Base-by-base conservation (phyloP, 129 eudicot genomes). In the Centaurea solstitialis region DNA sequence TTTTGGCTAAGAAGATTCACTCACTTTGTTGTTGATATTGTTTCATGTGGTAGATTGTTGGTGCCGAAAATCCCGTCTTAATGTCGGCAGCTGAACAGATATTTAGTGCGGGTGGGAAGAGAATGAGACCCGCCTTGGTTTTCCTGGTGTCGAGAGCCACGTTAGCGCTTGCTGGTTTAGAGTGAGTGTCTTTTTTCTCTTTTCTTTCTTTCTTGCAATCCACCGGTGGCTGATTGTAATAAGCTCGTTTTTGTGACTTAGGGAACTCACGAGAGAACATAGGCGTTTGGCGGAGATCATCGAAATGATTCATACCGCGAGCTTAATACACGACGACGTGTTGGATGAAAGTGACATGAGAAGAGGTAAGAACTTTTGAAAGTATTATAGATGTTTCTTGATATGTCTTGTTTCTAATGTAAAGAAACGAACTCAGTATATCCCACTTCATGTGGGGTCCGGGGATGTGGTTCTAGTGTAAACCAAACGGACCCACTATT, bases 81-180 rank as follows among this genome's bases (percentile, higher is more conserved):
- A 92, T 90, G 97, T 89, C 97, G 40, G 97, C 97, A 10, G 99
- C 99, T 13, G 94, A 94, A 87, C 99, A 94, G 83, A 94, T 94
- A 50, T 94, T 94, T 86, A 88, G 96, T 83, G 99, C 97, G 62
- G 99, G 99, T 82, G 99, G 97, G 68, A 94, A 94, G 86, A 89
- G 97, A 82, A 94, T 94, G 96, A 90, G 99, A 80, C 97, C 97
- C 43, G 99, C 99, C 12, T 82, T 94, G 87, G 98, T 92, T 70
- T 94, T 94, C 85, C 87, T 94, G 67, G 98, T 89, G 76, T 89
- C 98, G 66, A 87, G 97, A 85, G 98, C 98, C 80, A 94, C 98
- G 2, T 87, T 91, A 59, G 92, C 79, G 33, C 82, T 92, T 74
- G 91, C 83, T 35, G 96, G 97, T 80, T 85, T 92, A 81, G 90